phyloP scores from a whole-genome alignment of 768 basidiomycete species.

The Boletus pseudo-olivaceus region DNA sequence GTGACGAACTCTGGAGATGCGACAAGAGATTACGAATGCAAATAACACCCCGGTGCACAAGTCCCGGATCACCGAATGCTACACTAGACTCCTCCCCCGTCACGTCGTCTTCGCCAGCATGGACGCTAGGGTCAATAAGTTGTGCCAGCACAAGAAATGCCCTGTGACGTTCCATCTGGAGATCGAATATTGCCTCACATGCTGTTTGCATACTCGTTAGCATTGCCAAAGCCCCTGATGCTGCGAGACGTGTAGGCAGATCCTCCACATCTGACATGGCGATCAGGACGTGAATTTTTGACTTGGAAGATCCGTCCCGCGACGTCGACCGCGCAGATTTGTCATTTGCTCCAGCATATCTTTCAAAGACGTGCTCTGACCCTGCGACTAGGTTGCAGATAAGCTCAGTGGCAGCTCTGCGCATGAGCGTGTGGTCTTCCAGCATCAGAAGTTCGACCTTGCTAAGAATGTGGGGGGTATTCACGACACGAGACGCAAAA shows the following conservation, averaged over 20 bases:
- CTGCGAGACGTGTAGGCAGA: constrained; percentile 79
- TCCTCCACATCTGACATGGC: constrained; percentile 89
- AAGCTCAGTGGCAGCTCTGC: constrained; percentile 86
- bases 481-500: constrained; percentile 63
- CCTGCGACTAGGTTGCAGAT: constrained; percentile 87
- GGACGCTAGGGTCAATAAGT: constrained; percentile 58
- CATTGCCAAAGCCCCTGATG: constrained; percentile 84
- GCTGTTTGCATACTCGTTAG: constrained; percentile 60
- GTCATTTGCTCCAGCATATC: constrained; percentile 52
- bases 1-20: constrained; percentile 39
- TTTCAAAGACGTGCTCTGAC: constrained; percentile 70
- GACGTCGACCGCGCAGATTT: constrained; percentile 42
- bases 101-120: constrained; percentile 31
- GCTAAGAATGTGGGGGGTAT: constrained; percentile 54
- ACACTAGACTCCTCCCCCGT: constrained; percentile 35
- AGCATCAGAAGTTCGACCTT: constrained; percentile 71
- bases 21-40: constrained; percentile 63
- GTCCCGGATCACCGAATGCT: constrained; percentile 45
- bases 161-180: constrained; percentile 63
- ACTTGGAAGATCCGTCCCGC: constrained; percentile 32
- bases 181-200: constrained; percentile 57
- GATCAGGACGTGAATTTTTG: constrained; percentile 76
- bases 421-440: constrained; percentile 78
- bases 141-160: constrained; percentile 64
- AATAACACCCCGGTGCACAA: constrained; percentile 77